Base-by-base conservation (phyloP, 108 stramenopile species). In the Skeletonema menzelii region DNA sequence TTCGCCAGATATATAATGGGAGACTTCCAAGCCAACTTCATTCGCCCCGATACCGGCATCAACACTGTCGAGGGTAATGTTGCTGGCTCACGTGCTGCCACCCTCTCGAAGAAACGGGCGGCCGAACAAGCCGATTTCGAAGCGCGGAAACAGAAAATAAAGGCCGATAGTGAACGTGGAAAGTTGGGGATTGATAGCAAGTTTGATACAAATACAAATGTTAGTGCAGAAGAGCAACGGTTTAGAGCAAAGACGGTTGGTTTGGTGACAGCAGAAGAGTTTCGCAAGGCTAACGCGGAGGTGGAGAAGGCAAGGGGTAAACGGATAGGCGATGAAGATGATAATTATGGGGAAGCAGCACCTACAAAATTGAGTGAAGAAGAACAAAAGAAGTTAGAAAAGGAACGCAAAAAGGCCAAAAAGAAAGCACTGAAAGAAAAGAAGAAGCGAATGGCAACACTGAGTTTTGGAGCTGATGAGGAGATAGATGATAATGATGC, bases 51-150 rank as follows among this genome's bases (percentile, higher is more conserved):
- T 53, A 84, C 92, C 3, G 92, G 92, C 27, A 84, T 89, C 47
- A 80, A 87, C 58, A 96, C 95, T 15, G 91, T 96, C 59, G 95
- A 96, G 72, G 95, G 95, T 0, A 90, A 92, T 59, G 90, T 92
- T 10, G 83, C 91, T 32, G 95, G 95, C 19, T 76, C 85, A 14
- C 91, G 95, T 11, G 95, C 95, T 19, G 86, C 89, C 14, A 42
- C 56, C 10, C 76, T 93, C 28, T 83, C 87, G 34, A 84, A 86
- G 67, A 79, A 92, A 79, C 89, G 95, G 1, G 73, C 79, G 38
- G 72, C 73, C 56, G 88, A 92, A 40, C 89, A 92, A 67, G 86
- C 89, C 65, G 83, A 79, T 13, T 94, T 89, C 73, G 91, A 91
- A 73, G 82, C 63, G 14, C 74, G 74, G 24, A 87, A 87, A 67